Conservation (phyloP, 331 rosid genomes). For the Ulmus americana region DNA sequence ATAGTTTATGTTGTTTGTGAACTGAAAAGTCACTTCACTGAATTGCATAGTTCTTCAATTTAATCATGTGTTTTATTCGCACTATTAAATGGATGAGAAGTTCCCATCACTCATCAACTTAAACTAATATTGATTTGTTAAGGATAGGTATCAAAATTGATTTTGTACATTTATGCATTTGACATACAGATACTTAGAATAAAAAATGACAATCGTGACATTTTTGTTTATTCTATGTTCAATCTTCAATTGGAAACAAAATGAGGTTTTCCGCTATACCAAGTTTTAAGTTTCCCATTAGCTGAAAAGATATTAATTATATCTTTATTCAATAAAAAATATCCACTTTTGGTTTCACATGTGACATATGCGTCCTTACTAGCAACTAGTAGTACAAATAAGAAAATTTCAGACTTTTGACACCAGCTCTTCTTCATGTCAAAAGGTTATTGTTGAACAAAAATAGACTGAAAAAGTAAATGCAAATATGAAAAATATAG, state of each 20-base stretch:
- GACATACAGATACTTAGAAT: no score
- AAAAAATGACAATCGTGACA: no score
- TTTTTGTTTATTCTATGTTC: no score
- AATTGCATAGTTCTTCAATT: background rate
- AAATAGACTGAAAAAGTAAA: no score
- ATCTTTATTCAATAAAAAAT: background rate
- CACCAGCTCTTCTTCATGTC: no score
- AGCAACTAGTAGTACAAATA: background rate
- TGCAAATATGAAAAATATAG: no score
- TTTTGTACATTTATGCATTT: slow-evolving; percentile 7
- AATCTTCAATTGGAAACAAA: no score
- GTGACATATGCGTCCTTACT: background rate
- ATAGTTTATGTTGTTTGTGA: background rate
- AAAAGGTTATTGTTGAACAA: no score
- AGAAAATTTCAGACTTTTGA: no score
- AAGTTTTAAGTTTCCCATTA: background rate
- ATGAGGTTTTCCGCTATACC: no score
- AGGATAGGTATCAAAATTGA: background rate
- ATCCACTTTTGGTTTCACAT: background rate
- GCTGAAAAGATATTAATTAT: background rate
- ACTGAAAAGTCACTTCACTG: background rate
- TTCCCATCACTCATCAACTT: background rate
- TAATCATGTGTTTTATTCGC: background rate
- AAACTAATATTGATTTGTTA: background rate
- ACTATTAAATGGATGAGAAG: background rate